phyloP scores from a whole-genome alignment of 805 yeast species.

The Metschnikowia rubicola region DNA sequence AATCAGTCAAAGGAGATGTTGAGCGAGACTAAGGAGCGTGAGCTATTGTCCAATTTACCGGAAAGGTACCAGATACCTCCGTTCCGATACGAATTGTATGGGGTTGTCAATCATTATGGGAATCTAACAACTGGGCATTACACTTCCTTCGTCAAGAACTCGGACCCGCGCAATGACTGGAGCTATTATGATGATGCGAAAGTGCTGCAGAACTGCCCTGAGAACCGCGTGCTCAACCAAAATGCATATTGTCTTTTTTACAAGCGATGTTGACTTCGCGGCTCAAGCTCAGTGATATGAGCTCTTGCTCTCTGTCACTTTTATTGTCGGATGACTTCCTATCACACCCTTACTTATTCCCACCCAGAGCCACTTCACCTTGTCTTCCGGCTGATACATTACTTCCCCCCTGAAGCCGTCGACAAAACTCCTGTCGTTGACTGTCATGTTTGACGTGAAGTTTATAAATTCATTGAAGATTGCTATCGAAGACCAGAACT shows the following conservation, averaged over 20 bases:
- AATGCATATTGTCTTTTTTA: slow-evolving; percentile 86
- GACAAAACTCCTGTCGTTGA: slow-evolving; percentile 79
- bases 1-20: slow-evolving; percentile 18
- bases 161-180: slow-evolving; percentile 45
- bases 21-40: slow-evolving; percentile 40
- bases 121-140: slow-evolving; percentile 85
- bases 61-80: slow-evolving; percentile 75
- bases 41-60: slow-evolving; percentile 50
- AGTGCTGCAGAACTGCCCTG: slow-evolving; percentile 50
- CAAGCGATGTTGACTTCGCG: slow-evolving; percentile 26
- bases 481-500: slow-evolving; percentile 86
- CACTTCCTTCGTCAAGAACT: slow-evolving; percentile 73
- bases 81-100: slow-evolving; percentile 70
- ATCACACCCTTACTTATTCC: slow-evolving; percentile 60
- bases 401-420: slow-evolving; percentile 72
- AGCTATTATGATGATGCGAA: slow-evolving; percentile 78
- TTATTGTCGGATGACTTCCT: slow-evolving; percentile 52
- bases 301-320: slow-evolving; percentile 23
- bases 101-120: slow-evolving; percentile 83
- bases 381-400: slow-evolving; percentile 40
- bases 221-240: slow-evolving; percentile 55
- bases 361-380: slow-evolving; percentile 64
- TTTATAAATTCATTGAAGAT: slow-evolving; percentile 81
- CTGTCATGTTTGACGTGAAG: slow-evolving; percentile 72
- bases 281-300: neutral